Evolutionary conservation across 83 land plant species (phyloP), one percentile per base, ranked within the genome.

Genomic region (Thuja plicata): DNA sequence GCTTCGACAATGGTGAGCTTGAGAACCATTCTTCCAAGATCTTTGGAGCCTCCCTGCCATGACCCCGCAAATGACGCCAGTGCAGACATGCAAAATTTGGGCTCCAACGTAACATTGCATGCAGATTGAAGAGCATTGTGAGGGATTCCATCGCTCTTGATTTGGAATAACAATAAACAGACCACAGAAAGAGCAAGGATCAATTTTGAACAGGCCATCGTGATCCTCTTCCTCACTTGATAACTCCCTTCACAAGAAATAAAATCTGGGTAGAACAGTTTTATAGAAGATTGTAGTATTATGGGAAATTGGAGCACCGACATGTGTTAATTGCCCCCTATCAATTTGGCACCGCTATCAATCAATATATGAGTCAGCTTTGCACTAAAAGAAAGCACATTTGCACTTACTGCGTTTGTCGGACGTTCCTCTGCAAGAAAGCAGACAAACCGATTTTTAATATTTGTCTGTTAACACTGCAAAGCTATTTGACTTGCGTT

Each of bases 31-130:
- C 46, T 80, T 19, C 83, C 41, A 8, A 80, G 83, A 38, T 41
- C 45, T 80, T 19, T 19, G 48, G 83, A 80, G 24, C 45, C 83
- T 17, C 40, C 83, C 27, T 41, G 48, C 84, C 43, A 21, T 41
- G 84, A 80, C 17, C 30, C 84, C 0, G 8, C 8, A 21, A 80
- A 38, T n/a, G 27, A 15, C 9, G 84, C 2, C 84, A 80, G 41
- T 8, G 84, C 41, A 0, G 84, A 80, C 5, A 80, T 24, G 27
- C 50, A 80, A 27, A 80, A 80, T 40, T 80, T 80, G 0, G 84
- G 84, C 41, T 80, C 27, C 84, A 80, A 80, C 16, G 84, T 80
- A 10, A 21, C 84, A 38, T 80, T 24, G 84, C 84, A 80, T n/a
- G 84, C 84, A 17, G 84, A 80, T 80, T 41, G 10, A 24, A 80